Evolutionary conservation across 2,329 filamentous ascomycete genomes (phyloP).

Genomic region (Botrytis squamosa): DNA sequence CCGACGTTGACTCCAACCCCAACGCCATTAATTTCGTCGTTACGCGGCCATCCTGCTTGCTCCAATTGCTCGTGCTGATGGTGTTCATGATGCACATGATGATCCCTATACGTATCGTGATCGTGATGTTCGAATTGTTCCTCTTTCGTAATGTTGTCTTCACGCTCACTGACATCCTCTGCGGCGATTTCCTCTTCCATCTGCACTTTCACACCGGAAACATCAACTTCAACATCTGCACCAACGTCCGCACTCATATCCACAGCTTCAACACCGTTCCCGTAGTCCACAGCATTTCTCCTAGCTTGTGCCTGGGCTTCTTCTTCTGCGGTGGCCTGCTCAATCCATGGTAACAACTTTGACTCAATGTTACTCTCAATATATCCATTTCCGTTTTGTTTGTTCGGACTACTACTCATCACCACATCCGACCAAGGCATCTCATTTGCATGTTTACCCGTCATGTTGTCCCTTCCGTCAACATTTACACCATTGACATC

Average conservation of each 20-base stretch:
- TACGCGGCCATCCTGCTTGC: neutral
- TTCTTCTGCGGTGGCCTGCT: conserved; percentile 19
- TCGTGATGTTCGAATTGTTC: neutral
- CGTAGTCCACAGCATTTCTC: conserved; percentile 5
- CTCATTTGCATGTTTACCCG: neutral
- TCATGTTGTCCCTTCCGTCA: neutral
- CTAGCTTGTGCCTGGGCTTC: conserved; percentile 19
- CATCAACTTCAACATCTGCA: neutral
- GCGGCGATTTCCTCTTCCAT: neutral
- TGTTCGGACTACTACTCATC: conserved; percentile 8
- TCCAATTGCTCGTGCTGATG: neutral
- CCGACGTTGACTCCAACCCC: neutral
- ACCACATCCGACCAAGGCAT: conserved; percentile 17
- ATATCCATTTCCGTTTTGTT: conserved; percentile 13
- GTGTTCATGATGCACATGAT: neutral
- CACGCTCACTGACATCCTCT: neutral
- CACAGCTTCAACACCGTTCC: neutral
- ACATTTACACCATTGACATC: neutral
- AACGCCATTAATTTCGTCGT: neutral
- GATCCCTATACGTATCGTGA: neutral
- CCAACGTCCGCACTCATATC: neutral
- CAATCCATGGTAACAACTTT: conserved; percentile 19
- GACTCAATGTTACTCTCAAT: conserved; percentile 20
- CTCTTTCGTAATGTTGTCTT: neutral
- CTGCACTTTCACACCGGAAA: neutral